A percentile compares a stretch with the other conserved stretches of the same genome.
phyloP scores from a whole-genome alignment of 306 rosid genomes.

The Cucurbita pepo region DNA sequence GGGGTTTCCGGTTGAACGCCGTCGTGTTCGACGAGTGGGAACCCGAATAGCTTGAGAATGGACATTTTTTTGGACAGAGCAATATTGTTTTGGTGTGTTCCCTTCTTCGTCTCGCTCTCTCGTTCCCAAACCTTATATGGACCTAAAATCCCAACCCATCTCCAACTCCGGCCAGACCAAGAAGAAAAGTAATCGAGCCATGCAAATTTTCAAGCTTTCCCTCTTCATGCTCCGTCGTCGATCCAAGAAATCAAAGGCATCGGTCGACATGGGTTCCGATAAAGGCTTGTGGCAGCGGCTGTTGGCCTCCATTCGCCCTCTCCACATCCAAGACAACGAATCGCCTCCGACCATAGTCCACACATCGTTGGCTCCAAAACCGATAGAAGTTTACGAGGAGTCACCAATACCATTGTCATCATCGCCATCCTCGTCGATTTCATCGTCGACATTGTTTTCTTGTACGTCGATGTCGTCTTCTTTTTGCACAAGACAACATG shows the following conservation, averaged over 20 bases:
- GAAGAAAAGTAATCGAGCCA: neutral
- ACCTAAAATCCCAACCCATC: neutral
- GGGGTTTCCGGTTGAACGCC: conserved; percentile 6
- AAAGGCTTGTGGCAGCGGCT: neutral
- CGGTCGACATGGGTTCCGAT: neutral
- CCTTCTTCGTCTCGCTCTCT: neutral
- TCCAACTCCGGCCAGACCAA: neutral
- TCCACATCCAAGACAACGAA: neutral
- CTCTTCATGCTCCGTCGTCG: conserved; percentile 27
- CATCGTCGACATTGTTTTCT: neutral
- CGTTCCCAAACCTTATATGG: neutral
- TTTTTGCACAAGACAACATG: neutral
- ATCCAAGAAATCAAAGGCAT: conserved; percentile 18
- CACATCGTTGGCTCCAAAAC: neutral
- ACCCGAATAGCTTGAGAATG: conserved; percentile 38
- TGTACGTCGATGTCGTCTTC: neutral
- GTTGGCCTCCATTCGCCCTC: neutral
- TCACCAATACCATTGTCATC: neutral
- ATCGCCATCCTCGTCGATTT: neutral
- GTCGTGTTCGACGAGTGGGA: conserved; percentile 28
- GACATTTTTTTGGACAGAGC: conserved; percentile 12
- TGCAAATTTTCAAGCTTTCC: conserved; percentile 21
- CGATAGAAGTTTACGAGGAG: neutral
- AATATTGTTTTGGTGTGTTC: neutral
- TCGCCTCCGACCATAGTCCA: neutral